Evolutionary conservation across 371 early-diverging fungal species (phyloP).

Genomic region (Mucor racemosus): DNA sequence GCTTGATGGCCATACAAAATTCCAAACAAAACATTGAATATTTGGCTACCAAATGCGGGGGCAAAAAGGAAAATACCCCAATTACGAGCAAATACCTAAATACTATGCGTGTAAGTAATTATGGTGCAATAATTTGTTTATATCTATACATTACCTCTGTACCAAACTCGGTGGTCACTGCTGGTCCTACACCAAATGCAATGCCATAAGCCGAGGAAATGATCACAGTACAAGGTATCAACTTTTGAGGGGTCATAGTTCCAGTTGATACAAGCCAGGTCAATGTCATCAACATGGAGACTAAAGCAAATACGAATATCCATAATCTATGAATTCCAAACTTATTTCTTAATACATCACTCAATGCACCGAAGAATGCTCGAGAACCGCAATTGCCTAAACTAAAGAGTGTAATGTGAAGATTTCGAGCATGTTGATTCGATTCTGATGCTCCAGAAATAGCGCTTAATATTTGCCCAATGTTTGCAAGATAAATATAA

Average conservation of each 20-base stretch:
- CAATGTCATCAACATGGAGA: constrained; percentile 26
- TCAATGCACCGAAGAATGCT: constrained; percentile 45
- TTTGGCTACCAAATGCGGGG: constrained; percentile 38
- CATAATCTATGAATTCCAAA: constrained; percentile 47
- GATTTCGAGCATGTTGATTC: constrained; percentile 39
- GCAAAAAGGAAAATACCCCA: constrained; percentile 39
- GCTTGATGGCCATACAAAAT: constrained; percentile 25
- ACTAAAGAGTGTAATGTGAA: constrained; percentile 50
- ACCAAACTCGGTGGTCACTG: constrained; percentile 33
- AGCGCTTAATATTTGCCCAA: constrained; percentile 43
- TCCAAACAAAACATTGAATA: constrained; percentile 34
- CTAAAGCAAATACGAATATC: constrained; percentile 39
- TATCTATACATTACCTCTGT: constrained; percentile 15
- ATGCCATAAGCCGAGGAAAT: constrained; percentile 34
- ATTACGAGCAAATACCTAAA: constrained; percentile 36
- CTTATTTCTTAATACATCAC: constrained; percentile 44
- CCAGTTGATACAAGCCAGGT: constrained; percentile 24
- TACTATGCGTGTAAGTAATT: background rate
- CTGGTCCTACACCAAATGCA: constrained; percentile 34
- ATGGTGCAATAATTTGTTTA: background rate
- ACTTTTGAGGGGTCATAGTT: constrained; percentile 5
- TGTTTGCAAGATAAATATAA: constrained; percentile 49
- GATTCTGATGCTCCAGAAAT: constrained; percentile 16
- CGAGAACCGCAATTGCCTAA: constrained; percentile 52
- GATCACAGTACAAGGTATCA: constrained; percentile 28